These are phyloP conservation scores for Apiospora arundinis DNA, from an alignment of 2,329 filamentous ascomycete genomes.

Conservation along the genomic window DNA sequence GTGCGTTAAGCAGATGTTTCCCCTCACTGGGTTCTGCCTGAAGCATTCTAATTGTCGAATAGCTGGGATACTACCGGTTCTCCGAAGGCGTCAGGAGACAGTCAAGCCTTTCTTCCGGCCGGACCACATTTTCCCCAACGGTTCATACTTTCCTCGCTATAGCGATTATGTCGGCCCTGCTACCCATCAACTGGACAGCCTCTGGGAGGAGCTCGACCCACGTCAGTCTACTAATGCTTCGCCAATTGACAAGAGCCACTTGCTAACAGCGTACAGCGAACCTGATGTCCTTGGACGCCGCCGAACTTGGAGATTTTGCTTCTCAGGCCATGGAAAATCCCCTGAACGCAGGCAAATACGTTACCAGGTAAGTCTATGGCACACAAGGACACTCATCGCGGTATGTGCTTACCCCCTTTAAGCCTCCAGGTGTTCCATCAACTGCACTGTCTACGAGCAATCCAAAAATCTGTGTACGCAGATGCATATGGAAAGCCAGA, in stretches of 20 bases:
- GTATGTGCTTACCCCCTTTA: no score
- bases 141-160: background rate
- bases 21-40: background rate
- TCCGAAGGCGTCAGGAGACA: background rate
- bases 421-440: background rate
- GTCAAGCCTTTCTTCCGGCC: background rate
- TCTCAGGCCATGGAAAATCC: background rate
- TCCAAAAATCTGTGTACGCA: background rate
- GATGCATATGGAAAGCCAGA: background rate
- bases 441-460: background rate
- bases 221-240: background rate
- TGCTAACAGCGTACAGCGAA: background rate
- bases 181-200: background rate
- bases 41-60: no score
- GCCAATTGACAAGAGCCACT: no score
- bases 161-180: constrained; percentile 1
- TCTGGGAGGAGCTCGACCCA: background rate
- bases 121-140: background rate
- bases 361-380: constrained; percentile 1
- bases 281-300: background rate
- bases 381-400: no score
- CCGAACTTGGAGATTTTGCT: constrained; percentile 3
- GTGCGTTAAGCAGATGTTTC: background rate
- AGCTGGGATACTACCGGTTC: background rate
- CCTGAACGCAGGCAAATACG: background rate